Evolutionary conservation across 2,329 filamentous ascomycete genomes (phyloP).

Genomic region (Penicillium digitatum): DNA sequence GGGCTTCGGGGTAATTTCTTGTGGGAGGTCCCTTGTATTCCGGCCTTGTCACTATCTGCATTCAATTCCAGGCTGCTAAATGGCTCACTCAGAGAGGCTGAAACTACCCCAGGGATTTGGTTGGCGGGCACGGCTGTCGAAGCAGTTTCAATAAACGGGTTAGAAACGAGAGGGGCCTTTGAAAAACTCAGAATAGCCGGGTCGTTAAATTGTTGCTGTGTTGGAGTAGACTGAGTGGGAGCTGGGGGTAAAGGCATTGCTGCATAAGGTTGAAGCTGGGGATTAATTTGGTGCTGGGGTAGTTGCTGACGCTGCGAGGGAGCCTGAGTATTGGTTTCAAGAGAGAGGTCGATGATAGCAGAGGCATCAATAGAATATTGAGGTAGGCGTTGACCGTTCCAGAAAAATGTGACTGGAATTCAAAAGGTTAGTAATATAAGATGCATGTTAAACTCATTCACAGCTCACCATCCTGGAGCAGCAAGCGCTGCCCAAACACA

Average conservation of each 20-base stretch:
- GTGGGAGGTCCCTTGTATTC: constrained; percentile 7
- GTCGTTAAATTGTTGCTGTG: constrained; percentile 61
- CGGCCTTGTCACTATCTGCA: constrained; percentile 22
- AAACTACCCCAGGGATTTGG: constrained; percentile 18
- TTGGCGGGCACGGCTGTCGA: constrained; percentile 4
- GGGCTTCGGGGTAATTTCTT: constrained; percentile 18
- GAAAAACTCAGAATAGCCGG: constrained; percentile 74
- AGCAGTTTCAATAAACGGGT: constrained; percentile 3
- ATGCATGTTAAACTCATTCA: neutral
- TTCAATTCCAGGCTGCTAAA: constrained; percentile 43
- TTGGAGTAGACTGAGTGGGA: constrained; percentile 26
- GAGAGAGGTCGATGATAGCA: constrained; percentile 55
- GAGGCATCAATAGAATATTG: constrained; percentile 56
- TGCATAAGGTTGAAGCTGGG: neutral
- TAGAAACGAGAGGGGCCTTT: constrained; percentile 23
- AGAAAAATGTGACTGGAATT: constrained; percentile 45
- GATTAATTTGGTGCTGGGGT: constrained; percentile 5
- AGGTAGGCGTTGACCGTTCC: constrained; percentile 51
- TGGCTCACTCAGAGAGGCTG: constrained; percentile 44
- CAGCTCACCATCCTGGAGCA: constrained; percentile 64
- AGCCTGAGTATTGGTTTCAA: constrained; percentile 20
- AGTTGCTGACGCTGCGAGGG: constrained; percentile 19
- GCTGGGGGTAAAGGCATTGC: constrained; percentile 11
- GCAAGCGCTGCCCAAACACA: constrained; percentile 66
- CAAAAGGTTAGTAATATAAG: constrained; percentile 9